Evolutionary conservation across 1,284 basidiomycete species (phyloP).

Genomic region (Sporisorium sorghi): DNA sequence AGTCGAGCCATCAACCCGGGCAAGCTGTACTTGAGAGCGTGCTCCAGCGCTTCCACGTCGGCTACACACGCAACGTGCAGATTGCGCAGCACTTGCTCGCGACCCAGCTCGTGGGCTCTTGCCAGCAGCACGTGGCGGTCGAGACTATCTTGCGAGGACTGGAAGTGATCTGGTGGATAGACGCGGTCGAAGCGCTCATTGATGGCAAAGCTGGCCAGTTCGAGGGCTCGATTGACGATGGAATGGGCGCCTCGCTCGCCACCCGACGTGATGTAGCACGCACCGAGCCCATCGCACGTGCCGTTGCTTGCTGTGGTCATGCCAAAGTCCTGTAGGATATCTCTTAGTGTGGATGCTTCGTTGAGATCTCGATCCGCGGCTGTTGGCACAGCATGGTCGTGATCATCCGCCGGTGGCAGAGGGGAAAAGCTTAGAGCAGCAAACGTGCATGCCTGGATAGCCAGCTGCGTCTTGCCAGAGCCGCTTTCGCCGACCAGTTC

Average conservation of each 20-base stretch:
- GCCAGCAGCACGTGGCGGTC: slow-evolving; percentile 15
- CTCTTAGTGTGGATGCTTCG: slow-evolving; percentile 10
- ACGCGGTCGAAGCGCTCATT: slow-evolving; percentile 7
- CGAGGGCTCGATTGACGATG: slow-evolving; percentile 29
- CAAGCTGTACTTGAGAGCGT: slow-evolving; percentile 56
- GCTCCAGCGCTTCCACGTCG: slow-evolving; percentile 49
- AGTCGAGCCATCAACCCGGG: slow-evolving; percentile 40
- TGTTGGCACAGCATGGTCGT: neutral
- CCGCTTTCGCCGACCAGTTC: slow-evolving; percentile 63
- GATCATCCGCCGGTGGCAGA: neutral
- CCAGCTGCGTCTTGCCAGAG: slow-evolving; percentile 62
- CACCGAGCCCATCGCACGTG: slow-evolving; percentile 3
- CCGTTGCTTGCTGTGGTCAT: slow-evolving; percentile 5
- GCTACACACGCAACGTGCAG: slow-evolving; percentile 43
- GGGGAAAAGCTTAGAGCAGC: slow-evolving; percentile 45
- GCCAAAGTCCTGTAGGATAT: slow-evolving; percentile 21
- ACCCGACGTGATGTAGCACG: slow-evolving; percentile 42
- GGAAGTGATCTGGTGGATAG: slow-evolving; percentile 1
- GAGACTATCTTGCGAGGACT: neutral
- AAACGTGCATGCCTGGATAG: slow-evolving; percentile 46
- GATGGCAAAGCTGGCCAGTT: slow-evolving; percentile 20
- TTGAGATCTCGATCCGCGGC: neutral
- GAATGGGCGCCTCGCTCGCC: slow-evolving; percentile 38
- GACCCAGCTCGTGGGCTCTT: slow-evolving; percentile 25
- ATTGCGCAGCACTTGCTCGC: slow-evolving; percentile 25